Evolutionary conservation across 108 stramenopile species (phyloP), one percentile per base, ranked within the genome.

Genomic region (Skeletonema grethae): DNA sequence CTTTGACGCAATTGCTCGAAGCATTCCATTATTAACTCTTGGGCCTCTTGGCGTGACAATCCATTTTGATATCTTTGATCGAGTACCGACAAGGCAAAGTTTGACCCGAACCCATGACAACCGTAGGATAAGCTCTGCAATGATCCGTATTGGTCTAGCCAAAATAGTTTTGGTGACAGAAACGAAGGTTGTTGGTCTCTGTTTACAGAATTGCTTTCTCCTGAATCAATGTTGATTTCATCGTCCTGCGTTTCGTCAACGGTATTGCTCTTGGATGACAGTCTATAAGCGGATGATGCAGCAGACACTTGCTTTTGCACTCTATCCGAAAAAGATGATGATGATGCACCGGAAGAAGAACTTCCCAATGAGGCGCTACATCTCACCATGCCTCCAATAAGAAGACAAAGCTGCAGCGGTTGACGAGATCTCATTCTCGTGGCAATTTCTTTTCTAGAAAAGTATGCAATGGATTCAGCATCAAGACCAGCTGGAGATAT

Each of bases 131-230:
- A 61, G 38, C 50, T 61, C 65, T 90, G 92, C 35, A 86, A 72
- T 9, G 92, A 88, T 12, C 92, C 92, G 62, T 89, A 89, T 62
- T 90, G 85, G 67, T 93, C 92, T 11, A 93, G 66, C 92, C 92
- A 90, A 69, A 84, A 90, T 28, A 92, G 73, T 48, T 67, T 77
- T 48, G 91, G 91, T 57, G 66, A 20, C 10, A 65, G 48, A 28
- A 64, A 61, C 48, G 62, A 41, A 46, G 63, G 65, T 61, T 20
- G 15, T 16, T 43, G 25, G 1, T 28, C 34, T 34, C 32, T 57
- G n/a, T 11, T 1, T 13, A 9, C 46, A 61, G 58, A n/a, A 15
- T 0, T 55, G 1, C 25, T 24, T 16, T n/a, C 43, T 63, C n/a
- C 38, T 46, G 38, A 46, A 16, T 46, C 38, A 46, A 46, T 24